Evolutionary conservation across 257 asterid genomes (phyloP).

Genomic region (Datura wrightii): DNA sequence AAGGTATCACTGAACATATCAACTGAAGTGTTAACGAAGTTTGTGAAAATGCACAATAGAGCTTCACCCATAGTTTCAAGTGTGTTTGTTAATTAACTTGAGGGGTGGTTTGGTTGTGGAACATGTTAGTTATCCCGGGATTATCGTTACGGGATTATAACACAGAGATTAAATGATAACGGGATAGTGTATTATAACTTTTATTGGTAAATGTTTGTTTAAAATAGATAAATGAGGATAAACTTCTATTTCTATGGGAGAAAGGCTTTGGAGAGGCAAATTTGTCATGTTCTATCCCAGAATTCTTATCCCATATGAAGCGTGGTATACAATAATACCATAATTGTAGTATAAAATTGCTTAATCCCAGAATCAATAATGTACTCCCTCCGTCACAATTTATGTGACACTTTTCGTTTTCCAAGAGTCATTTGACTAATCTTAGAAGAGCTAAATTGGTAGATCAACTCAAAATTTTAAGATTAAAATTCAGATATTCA

Average conservation of each 20-base stretch:
- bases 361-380: not conserved
- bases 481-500: not conserved
- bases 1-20: not conserved
- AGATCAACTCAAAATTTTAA: not conserved
- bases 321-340: not conserved
- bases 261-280: not conserved
- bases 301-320: not conserved
- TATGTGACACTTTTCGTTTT: not conserved
- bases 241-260: not conserved
- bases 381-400: not conserved
- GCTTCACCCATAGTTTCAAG: not conserved
- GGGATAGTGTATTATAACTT: not conserved
- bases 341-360: not conserved
- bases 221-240: not conserved
- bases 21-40: not conserved
- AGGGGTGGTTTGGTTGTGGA: not conserved
- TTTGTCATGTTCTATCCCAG: not conserved
- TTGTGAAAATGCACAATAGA: not conserved
- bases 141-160: not conserved
- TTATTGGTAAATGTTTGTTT: not conserved
- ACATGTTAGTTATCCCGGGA: not conserved
- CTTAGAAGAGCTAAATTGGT: not conserved
- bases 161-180: not conserved
- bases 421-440: not conserved
- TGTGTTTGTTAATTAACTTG: not conserved